phyloP scores from a whole-genome alignment of 371 early-diverging fungal genomes.

The Apophysomyces ossiformis region DNA sequence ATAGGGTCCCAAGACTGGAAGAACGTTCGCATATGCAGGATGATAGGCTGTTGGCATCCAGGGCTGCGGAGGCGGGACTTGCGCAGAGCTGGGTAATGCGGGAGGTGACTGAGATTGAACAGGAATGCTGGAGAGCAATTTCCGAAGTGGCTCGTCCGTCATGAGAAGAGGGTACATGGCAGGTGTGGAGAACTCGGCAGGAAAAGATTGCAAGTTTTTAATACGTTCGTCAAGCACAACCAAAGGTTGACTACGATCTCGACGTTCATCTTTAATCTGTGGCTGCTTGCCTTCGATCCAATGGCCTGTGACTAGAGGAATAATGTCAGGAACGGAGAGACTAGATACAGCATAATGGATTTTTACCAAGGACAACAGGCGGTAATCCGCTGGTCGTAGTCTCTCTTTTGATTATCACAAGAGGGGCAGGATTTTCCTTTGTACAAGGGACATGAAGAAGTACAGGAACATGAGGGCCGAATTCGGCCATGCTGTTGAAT shows the following conservation, averaged over 20 bases:
- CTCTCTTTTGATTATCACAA: slow-evolving; percentile 37
- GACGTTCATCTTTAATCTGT: slow-evolving; percentile 31
- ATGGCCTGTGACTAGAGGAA: slow-evolving; percentile 23
- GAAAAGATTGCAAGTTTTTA: neutral
- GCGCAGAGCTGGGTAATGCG: slow-evolving; percentile 2
- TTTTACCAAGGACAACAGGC: slow-evolving; percentile 45
- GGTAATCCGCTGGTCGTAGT: slow-evolving; percentile 39
- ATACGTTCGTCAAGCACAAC: slow-evolving; percentile 31
- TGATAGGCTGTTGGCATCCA: slow-evolving; percentile 8
- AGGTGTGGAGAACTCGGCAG: slow-evolving; percentile 21
- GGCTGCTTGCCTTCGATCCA: slow-evolving; percentile 27
- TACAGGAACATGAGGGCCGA: slow-evolving; percentile 38
- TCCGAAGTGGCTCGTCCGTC: slow-evolving; percentile 23
- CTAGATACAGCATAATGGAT: neutral
- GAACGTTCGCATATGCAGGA: slow-evolving; percentile 7
- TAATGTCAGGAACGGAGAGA: neutral
- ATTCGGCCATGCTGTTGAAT: slow-evolving; percentile 28
- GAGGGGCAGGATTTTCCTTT: slow-evolving; percentile 34
- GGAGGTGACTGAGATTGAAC: slow-evolving; percentile 17
- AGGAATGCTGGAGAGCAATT: slow-evolving; percentile 16
- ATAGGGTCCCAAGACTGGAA: slow-evolving; percentile 5
- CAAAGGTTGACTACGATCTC: slow-evolving; percentile 25
- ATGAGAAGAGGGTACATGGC: slow-evolving; percentile 23
- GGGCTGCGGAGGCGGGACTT: neutral
- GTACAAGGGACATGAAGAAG: slow-evolving; percentile 45